Conservation (phyloP, 805 yeast genomes). For the Yamadazyma takamatsuzukensis region DNA sequence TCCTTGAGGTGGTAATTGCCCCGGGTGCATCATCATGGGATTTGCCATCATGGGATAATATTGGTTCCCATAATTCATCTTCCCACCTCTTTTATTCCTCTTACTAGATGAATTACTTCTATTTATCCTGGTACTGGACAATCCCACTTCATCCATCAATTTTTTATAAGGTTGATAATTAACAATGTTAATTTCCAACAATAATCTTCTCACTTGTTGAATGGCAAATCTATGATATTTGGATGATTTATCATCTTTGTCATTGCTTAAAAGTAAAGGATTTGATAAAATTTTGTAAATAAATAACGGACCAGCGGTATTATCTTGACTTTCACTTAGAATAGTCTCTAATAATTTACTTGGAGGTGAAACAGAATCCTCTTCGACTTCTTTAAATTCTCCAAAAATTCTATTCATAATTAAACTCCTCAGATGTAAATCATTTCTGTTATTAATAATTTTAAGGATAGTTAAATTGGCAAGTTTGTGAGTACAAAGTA, state of each 20-base stretch:
- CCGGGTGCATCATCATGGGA: slow-evolving; percentile 10
- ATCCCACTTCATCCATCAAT: slow-evolving; percentile 88
- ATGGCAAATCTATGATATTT: slow-evolving; percentile 53
- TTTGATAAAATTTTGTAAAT: slow-evolving; percentile 75
- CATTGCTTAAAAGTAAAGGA: slow-evolving; percentile 49
- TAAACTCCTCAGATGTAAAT: slow-evolving; percentile 54
- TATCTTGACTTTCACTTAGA: slow-evolving; percentile 50
- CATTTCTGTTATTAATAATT: slow-evolving; percentile 66
- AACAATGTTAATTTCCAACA: slow-evolving; percentile 55
- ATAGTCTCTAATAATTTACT: slow-evolving; percentile 53
- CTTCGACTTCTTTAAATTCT: slow-evolving; percentile 25
- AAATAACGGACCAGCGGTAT: slow-evolving; percentile 49
- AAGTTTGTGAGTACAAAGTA: slow-evolving; percentile 72
- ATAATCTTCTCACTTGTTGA: slow-evolving; percentile 57
- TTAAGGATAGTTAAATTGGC: slow-evolving; percentile 82
- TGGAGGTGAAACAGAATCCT: slow-evolving; percentile 27
- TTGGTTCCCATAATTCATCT: slow-evolving; percentile 3
- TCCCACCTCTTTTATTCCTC: slow-evolving; percentile 17
- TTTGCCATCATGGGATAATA: slow-evolving; percentile 6
- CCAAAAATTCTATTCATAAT: slow-evolving; percentile 70
- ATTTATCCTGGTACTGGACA: slow-evolving; percentile 37
- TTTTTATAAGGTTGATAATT: slow-evolving; percentile 74
- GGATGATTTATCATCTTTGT: slow-evolving; percentile 32
- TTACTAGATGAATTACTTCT: slow-evolving; percentile 21
- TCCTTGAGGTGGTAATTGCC: not conserved